phyloP scores from a whole-genome alignment of 495 filamentous ascomycete species.

The Cercophora newfieldiana region DNA sequence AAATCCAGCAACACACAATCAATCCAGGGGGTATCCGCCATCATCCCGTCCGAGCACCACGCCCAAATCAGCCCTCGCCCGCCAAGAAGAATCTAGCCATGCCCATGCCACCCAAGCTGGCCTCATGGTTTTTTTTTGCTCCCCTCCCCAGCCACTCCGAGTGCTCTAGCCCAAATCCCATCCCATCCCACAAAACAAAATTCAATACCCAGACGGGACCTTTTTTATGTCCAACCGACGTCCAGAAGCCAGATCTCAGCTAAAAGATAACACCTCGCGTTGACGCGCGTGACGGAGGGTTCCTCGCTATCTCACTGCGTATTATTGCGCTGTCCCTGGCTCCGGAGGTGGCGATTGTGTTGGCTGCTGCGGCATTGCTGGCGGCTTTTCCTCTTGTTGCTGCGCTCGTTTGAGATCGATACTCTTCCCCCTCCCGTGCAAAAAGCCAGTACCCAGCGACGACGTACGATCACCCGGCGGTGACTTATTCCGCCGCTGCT shows the following conservation, averaged over 20 bases:
- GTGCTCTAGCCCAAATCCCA: neutral
- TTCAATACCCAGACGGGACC: neutral
- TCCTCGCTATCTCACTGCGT: neutral
- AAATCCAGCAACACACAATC: neutral
- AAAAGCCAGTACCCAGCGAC: constrained; percentile 25
- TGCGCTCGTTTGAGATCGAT: constrained; percentile 39
- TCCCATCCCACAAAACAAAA: neutral
- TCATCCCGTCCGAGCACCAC: neutral
- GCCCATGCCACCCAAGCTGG: neutral
- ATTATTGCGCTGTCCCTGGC: neutral
- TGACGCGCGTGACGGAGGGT: neutral
- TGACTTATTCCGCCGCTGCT: constrained; percentile 55
- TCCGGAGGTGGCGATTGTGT: neutral
- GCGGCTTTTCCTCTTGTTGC: constrained; percentile 34
- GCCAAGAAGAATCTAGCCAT: neutral
- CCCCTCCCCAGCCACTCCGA: neutral
- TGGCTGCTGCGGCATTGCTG: neutral
- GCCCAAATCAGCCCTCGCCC: neutral
- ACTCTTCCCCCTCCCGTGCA: constrained; percentile 43
- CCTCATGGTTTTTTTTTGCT: neutral
- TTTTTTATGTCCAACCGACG: neutral
- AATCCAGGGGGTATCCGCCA: neutral
- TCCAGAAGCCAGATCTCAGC: neutral
- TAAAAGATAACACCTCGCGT: too few species aligned
- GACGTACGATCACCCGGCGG: constrained; percentile 41